phyloP scores from a whole-genome alignment of 805 yeast species.

The Wickerhamomyces queroliae region DNA sequence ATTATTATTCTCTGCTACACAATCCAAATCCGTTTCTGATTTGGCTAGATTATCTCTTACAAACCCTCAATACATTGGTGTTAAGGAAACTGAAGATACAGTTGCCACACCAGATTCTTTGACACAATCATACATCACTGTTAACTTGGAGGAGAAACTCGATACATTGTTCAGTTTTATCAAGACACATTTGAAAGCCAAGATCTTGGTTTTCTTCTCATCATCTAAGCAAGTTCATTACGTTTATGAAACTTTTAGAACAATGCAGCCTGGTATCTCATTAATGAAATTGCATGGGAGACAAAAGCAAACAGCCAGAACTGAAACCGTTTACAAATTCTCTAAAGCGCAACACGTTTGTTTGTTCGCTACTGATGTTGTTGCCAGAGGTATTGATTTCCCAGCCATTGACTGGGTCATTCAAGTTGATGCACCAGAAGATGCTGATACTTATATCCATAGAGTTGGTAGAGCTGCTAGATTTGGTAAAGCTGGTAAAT shows the following conservation, averaged over 20 bases:
- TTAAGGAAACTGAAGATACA: constrained; percentile 57
- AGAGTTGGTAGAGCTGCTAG: constrained; percentile 96
- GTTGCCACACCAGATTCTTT: constrained; percentile 77
- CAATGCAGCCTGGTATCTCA: constrained; percentile 37
- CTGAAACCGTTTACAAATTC: constrained; percentile 63
- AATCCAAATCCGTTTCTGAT: constrained; percentile 77
- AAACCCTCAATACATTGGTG: constrained; percentile 86
- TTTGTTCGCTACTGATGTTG: constrained; percentile 96
- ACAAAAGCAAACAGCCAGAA: constrained; percentile 70
- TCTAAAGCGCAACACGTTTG: constrained; percentile 42
- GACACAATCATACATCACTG: constrained; percentile 75
- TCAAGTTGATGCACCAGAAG: constrained; percentile 92
- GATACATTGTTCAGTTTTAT: constrained; percentile 69
- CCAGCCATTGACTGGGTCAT: constrained; percentile 92
- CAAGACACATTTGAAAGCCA: constrained; percentile 74
- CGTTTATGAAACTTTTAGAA: constrained; percentile 26
- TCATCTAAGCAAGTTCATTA: constrained; percentile 50
- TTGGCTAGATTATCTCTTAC: constrained; percentile 86
- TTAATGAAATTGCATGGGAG: constrained; percentile 80
- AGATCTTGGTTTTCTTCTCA: constrained; percentile 76
- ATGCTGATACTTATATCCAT: constrained; percentile 86
- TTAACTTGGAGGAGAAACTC: constrained; percentile 73
- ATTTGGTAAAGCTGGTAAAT: constrained; percentile 83
- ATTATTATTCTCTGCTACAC: constrained; percentile 91
- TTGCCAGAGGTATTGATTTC: constrained; percentile 95